Evolutionary conservation across 805 yeast species (phyloP), one percentile per base, ranked within the genome.

Genomic region (Candida palmyrensis): DNA sequence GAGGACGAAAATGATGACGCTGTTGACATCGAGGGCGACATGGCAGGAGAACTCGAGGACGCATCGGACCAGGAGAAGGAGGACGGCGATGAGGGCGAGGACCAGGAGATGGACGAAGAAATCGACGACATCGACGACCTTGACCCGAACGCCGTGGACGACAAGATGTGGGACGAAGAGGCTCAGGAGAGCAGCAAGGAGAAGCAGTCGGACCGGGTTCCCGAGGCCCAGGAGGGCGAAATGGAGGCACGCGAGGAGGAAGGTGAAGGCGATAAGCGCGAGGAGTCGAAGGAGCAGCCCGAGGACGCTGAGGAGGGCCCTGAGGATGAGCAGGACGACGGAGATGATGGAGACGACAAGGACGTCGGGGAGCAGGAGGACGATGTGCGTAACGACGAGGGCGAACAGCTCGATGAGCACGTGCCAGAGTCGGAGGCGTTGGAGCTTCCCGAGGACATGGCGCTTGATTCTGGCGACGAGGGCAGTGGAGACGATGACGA

Each of bases 91-190:
- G 55, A 53, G 5, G 76, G 77, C 3, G 62, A 55, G 5, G 60
- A 48, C 4, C 58, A 80, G 5, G 81, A 83, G 29, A 49, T 85
- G 35, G 96, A 89, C 50, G 96, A 89, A 43, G 90, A 88, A 51
- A 71, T 88, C 26, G 97, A 90, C 43, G 85, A 89, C 48, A 61
- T 90, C 20, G 95, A 85, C 53, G 95, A 87, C 36, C 67, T 82
- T 42, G 97, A 89, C 66, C 96, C 96, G 2, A 86, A 88, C 58
- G 95, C 96, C 3, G 77, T 90, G 31, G 97, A 90, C 54, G 97
- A 90, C 44, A 90, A 87, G 60, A 87, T 87, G 96, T 90, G 97
- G 96, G 92, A 90, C 49, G 97, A 89, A 49, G 88, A 90, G 53
- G 84, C 82, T 9, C 72, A 78, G 36, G 87, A 80, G 11, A 75